These are phyloP conservation scores for Botryotinia calthae DNA, from an alignment of 2,329 filamentous ascomycete genomes.

Conservation along the genomic window DNA sequence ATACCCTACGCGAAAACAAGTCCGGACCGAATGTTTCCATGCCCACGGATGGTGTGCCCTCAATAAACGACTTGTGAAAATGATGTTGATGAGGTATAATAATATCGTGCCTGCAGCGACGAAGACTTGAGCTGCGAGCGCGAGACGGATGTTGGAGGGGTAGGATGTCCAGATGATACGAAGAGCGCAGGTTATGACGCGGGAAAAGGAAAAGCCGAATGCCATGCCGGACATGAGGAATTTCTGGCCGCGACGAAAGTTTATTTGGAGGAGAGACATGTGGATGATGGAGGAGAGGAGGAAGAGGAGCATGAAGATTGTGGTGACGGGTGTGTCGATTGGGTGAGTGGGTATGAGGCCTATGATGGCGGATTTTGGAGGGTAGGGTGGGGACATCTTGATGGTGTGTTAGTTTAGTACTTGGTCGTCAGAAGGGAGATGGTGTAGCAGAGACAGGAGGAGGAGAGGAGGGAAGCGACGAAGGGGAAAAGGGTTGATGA, in stretches of 20 bases:
- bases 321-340: conserved; percentile 63
- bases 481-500: neutral
- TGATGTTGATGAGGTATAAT: conserved; percentile 72
- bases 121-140: conserved; percentile 9
- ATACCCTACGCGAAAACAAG: conserved; percentile 47
- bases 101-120: conserved; percentile 53
- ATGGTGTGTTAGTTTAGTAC: neutral
- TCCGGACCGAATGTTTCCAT: conserved; percentile 55
- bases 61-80: conserved; percentile 72
- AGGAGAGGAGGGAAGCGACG: neutral
- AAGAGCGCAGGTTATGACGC: conserved; percentile 46
- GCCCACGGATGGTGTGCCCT: conserved; percentile 67
- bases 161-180: conserved; percentile 47
- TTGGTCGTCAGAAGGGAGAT: neutral
- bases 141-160: neutral
- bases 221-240: conserved; percentile 58
- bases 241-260: conserved; percentile 45
- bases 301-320: conserved; percentile 61
- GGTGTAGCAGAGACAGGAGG: neutral
- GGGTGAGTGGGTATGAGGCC: conserved; percentile 56
- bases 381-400: conserved; percentile 29
- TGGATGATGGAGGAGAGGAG: conserved; percentile 51
- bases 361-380: conserved; percentile 46
- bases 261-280: conserved; percentile 52
- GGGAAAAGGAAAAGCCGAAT: conserved; percentile 57